Evolutionary conservation across 2,329 filamentous ascomycete genomes (phyloP).

Genomic region (Phyllosticta paracitricarpa): DNA sequence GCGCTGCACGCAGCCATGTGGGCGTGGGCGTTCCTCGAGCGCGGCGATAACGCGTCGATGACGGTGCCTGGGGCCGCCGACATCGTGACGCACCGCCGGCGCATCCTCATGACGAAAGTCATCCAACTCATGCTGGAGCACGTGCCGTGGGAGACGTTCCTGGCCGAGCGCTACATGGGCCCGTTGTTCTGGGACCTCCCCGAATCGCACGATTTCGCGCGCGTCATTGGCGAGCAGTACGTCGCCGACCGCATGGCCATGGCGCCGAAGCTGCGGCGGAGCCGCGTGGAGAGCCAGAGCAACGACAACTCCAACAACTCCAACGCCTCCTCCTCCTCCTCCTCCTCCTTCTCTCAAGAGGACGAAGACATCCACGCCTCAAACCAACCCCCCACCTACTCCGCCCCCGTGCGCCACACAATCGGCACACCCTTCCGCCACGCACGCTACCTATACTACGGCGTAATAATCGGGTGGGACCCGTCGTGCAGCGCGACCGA

Average conservation of each 20-base stretch:
- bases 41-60: constrained; percentile 16
- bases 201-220: constrained; percentile 47
- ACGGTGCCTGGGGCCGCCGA: constrained; percentile 12
- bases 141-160: constrained; percentile 60
- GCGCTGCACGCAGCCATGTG: constrained; percentile 66
- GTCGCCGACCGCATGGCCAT: constrained; percentile 34
- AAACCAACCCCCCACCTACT: too few species aligned
- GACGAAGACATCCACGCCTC: too few species aligned
- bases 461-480: constrained; percentile 84
- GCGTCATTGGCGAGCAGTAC: constrained; percentile 39
- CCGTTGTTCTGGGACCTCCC: constrained; percentile 47
- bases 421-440: constrained; percentile 81
- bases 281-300: background rate
- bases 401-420: constrained; percentile 12
- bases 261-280: constrained; percentile 35
- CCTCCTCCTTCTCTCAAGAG: too few species aligned
- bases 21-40: constrained; percentile 43
- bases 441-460: constrained; percentile 66
- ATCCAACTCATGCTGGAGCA: constrained; percentile 54
- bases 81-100: constrained; percentile 20
- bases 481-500: constrained; percentile 48
- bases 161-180: constrained; percentile 58
- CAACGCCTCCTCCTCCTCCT: constrained; percentile 11
- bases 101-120: constrained; percentile 55
- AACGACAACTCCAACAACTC: constrained; percentile 14